Evolutionary conservation across 169 alveolate species (phyloP), one percentile per base, ranked within the genome.

Genomic region (Babesia ovis): DNA sequence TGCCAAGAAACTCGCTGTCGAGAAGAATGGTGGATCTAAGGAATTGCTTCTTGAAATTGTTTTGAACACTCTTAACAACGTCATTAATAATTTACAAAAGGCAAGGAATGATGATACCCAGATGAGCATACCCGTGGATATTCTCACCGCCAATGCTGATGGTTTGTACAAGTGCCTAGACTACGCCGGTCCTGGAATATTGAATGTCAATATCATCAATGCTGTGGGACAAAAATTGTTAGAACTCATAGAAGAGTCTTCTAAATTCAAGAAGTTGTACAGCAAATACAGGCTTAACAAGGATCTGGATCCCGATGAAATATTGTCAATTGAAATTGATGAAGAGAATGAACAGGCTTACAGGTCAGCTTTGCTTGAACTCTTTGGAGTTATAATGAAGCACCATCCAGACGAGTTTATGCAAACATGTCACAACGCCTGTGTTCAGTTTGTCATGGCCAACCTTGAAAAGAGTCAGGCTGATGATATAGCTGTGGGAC

Each of bases 291-390:
- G 77, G 46, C 68, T 61, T 23, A 80, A 76, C 57, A 85, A 82
- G 37, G 92, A 83, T 53, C 86, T 89, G 45, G 95, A 89, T 41
- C 93, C 77, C 37, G 93, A 85, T 48, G 95, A 91, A 43, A 62
- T 89, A 32, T 66, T 85, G 55, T 68, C 84, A 16, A 72, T 89
- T 4, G 90, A 74, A 29, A 84, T 79, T 37, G 93, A 86, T 42
- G 95, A 86, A 37, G 93, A 86, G 43, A 77, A 68, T 62, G 95
- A 91, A 68, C 94, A 89, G 70, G 75, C 86, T 39, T 79, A 83
- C 59, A 29, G 95, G 46, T 80, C 95, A 25, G 58, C 91, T 20
- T 60, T 91, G 41, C 77, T 91, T 79, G 95, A 91, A 68, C 58
- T 91, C 8, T 58, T 91, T 29, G 92, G 92, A 11, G 90, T 86